Evolutionary conservation across 768 basidiomycete species (phyloP).

Genomic region (Leccinum disarticulatum): DNA sequence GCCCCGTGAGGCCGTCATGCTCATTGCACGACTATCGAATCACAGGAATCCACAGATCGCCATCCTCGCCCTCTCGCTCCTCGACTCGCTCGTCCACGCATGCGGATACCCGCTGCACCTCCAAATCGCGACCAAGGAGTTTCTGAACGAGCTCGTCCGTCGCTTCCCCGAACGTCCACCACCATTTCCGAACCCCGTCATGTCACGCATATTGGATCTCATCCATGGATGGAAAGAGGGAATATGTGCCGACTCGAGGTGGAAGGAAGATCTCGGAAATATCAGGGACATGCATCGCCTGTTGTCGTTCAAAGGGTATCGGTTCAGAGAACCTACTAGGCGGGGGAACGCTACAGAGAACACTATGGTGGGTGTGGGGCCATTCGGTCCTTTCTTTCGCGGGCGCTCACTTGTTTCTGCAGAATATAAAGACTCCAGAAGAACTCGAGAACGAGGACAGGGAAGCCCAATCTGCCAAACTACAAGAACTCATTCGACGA

Average conservation of each 20-base stretch:
- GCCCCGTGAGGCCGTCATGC: slow-evolving; percentile 89
- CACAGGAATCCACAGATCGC: slow-evolving; percentile 92
- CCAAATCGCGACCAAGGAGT: slow-evolving; percentile 96
- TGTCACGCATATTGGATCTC: slow-evolving; percentile 90
- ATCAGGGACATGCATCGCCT: slow-evolving; percentile 97
- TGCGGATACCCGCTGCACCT: slow-evolving; percentile 98
- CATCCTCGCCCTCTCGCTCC: slow-evolving; percentile 78
- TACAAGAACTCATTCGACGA: slow-evolving; percentile 96
- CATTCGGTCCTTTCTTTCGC: not conserved
- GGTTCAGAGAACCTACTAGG: slow-evolving; percentile 57
- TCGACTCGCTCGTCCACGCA: slow-evolving; percentile 90
- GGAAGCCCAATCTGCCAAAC: slow-evolving; percentile 91
- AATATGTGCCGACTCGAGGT: slow-evolving; percentile 84
- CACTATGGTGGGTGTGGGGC: slow-evolving; percentile 21
- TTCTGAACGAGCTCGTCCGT: slow-evolving; percentile 96
- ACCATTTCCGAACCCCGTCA: slow-evolving; percentile 90
- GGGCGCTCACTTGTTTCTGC: slow-evolving; percentile 3
- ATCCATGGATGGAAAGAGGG: slow-evolving; percentile 95
- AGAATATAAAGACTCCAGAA: slow-evolving; percentile 93
- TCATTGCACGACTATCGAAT: slow-evolving; percentile 80
- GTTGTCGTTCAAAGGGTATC: slow-evolving; percentile 89
- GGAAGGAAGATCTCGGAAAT: slow-evolving; percentile 95
- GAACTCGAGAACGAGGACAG: slow-evolving; percentile 96
- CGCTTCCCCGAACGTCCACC: slow-evolving; percentile 98
- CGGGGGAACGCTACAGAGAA: slow-evolving; percentile 14